Base-by-base conservation (phyloP, 1,139 yeast species). In the Saccharomyces hybrid region DNA sequence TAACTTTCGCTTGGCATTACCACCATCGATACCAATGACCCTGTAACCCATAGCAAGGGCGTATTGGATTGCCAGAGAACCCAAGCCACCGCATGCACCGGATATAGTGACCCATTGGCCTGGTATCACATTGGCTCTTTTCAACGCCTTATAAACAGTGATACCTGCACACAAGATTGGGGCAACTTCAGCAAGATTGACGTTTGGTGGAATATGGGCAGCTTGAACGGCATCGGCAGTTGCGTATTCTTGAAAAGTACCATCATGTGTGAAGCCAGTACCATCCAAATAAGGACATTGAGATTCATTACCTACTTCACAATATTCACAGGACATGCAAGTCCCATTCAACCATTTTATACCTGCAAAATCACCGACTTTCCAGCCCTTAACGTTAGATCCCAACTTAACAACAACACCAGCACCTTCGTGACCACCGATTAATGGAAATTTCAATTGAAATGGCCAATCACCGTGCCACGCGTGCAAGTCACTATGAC, bases 381-480 rank as follows among this genome's bases (percentile, higher is more conserved):
- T 78, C 76, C 86, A 84, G 69, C 84, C 83, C 64, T 74, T 78
- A 62, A 86, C 95, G 61, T 81, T 77, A 48, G 75, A 75, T 67
- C 93, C 95, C 68, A 75, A 81, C 62, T 78, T 89, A 57, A 85
- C 91, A 60, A 86, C 93, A 42, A 81, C 81, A 73, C 95, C 95
- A 42, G 91, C 90, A 74, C 93, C 93, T 74, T 86, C 95, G 76
- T 86, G 95, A 66, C 95, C 95, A 65, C 90, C 90, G 49, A 86
- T 88, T 60, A 85, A 75, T 41, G 90, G 89, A 61, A 84, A 76
- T 70, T 84, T 84, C 44, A 38, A 38, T 38, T 38, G 44, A 13
- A 38, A 38, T 57, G 89, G 89, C 89, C 89, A 83, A 69, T 84
- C 89, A 69, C 89, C 89, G 67, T 83, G 80, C 88, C 88, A 84